Base-by-base conservation (phyloP, 345 rosid genomes). In the Hibiscus trionum region DNA sequence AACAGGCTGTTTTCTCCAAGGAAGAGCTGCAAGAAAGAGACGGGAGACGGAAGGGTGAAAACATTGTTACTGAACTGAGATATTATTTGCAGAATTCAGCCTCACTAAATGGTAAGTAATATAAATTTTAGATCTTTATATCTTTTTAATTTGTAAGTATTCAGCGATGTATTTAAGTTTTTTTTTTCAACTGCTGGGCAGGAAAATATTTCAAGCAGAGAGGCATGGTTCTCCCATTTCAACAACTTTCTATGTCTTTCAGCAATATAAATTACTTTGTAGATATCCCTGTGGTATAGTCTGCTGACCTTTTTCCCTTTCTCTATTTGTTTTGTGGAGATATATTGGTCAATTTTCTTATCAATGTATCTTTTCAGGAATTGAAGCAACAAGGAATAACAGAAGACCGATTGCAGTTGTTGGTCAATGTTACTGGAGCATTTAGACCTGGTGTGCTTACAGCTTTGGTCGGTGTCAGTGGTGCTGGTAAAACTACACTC, bases 141-240 rank as follows among this genome's bases (percentile, higher is more conserved):
- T 68, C 60, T 69, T 35, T 73, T 24, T 24, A 69, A 31, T 57
- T 67, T 66, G 61, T 58, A 3, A 17, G 49, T 44, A 49, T 47
- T 47, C 50, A 61, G 33, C 72, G 67, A 21, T 56, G 47, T 37
- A 39, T 39, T 72, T 75, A 57, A 64, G 63, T 35, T 49, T 70
- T 62, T 66, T 66, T 15, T 50, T 76, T 46, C 71, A 56, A 77
- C 11, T 35, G 55, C 65, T 75, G 61, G 58, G 71, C 86, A 91
- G 99, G 97, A 67, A 95, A 95, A 82, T 78, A 88, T 83, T 87
- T 92, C 83, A 89, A 87, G 85, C 88, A 85, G 63, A 83, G 88
- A 81, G 99, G 99, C 81, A 95, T 92, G 98, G 97, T 90, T 83
- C 97, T 95, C n/a, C 99, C 99, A 21, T 95, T 95, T 87, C 98